A percentile compares a stretch with the other conserved stretches of the same genome.
Conservation (phyloP, 2,329 filamentous ascomycete species). For the Paecilomyces dactylethromorphus region DNA sequence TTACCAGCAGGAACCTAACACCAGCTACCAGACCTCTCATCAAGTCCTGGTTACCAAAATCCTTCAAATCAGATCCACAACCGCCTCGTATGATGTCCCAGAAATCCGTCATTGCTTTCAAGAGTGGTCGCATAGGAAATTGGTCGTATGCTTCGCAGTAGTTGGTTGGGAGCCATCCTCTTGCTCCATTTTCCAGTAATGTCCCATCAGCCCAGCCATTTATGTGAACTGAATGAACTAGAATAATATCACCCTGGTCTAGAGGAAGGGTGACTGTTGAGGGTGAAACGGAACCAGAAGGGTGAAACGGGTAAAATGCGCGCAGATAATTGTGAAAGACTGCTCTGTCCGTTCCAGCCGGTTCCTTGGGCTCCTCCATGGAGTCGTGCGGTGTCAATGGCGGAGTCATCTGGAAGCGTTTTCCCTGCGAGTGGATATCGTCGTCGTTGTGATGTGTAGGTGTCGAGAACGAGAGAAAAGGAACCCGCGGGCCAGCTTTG, state of each 20-base stretch:
- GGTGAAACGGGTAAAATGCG: constrained; percentile 88
- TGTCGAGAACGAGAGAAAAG: constrained; percentile 8
- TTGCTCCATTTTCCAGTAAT: constrained; percentile 71
- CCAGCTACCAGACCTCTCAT: constrained; percentile 92
- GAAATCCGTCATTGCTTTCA: constrained; percentile 82
- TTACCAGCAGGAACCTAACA: constrained; percentile 79
- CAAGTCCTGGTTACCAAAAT: constrained; percentile 87
- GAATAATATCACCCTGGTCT: constrained; percentile 81
- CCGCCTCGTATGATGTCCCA: constrained; percentile 85
- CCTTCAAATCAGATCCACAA: constrained; percentile 64
- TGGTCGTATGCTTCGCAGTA: constrained; percentile 96
- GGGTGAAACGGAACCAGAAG: constrained; percentile 67
- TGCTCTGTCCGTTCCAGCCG: constrained; percentile 45
- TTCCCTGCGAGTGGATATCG: constrained; percentile 6
- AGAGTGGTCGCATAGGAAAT: constrained; percentile 72
- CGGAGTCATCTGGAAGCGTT: constrained; percentile 60
- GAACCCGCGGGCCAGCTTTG: constrained; percentile 11
- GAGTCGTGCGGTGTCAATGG: constrained; percentile 66
- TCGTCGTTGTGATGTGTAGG: constrained; percentile 2
- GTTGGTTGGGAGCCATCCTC: constrained; percentile 96
- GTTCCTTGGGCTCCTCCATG: constrained; percentile 47
- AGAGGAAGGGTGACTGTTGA: constrained; percentile 83
- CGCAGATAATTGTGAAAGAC: constrained; percentile 92
- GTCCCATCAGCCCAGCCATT: constrained; percentile 99
- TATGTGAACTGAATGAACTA: constrained; percentile 93